Base-by-base conservation (phyloP, 2,329 filamentous ascomycete species). In the Colletotrichum cuscutae region DNA sequence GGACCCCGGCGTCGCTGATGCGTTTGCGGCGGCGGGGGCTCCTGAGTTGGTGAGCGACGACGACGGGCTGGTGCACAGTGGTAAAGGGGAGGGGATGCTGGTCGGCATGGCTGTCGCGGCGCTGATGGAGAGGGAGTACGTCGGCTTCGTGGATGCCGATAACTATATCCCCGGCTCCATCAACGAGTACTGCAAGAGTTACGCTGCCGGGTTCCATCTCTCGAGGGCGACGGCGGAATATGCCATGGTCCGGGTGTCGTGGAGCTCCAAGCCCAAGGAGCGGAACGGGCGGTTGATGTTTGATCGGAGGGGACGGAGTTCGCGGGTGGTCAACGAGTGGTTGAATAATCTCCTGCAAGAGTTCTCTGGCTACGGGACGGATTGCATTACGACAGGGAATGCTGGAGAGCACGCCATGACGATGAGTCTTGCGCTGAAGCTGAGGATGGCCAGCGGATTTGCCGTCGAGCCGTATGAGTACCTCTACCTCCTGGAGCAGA, bases 361-460 rank as follows among this genome's bases (percentile, higher is more conserved):
- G 6, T 52, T 59, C 35, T 58, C 64, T 1, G 64, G 64, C 19
- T 59, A 59, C 64, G 64, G 53, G 5, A 69, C 59, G 26, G 53
- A 69, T 19, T 57, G 35, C 13, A 65, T 70, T 3, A 22, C 35
- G 13, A 70, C 67, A 4, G 67, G 61, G n/a, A 65, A 65, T 8
- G 67, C 67, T 0, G 67, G 67, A 9, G 60, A 70, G 61, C 67
- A 70, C 15, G 67, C 67, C 6, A 70, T 70, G 67, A 58, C 60
- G 7, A 59, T 65, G 60, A 24, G 35, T 4, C 67, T 70, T 13
- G 61, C 67, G 13, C 52, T n/a, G 60, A 59, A 70, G 37, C 28
- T 70, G 13, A 49, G 28, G 53, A 65, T 70, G 52, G 67, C 67
- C 4, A 49, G 67, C 35, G 61, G 67, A 15, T 70, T 70, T 7